A percentile compares a stretch with the other conserved stretches of the same genome.
Conservation (phyloP, 192 early-diverging fungal species). For the Allomyces javanicus region DNA sequence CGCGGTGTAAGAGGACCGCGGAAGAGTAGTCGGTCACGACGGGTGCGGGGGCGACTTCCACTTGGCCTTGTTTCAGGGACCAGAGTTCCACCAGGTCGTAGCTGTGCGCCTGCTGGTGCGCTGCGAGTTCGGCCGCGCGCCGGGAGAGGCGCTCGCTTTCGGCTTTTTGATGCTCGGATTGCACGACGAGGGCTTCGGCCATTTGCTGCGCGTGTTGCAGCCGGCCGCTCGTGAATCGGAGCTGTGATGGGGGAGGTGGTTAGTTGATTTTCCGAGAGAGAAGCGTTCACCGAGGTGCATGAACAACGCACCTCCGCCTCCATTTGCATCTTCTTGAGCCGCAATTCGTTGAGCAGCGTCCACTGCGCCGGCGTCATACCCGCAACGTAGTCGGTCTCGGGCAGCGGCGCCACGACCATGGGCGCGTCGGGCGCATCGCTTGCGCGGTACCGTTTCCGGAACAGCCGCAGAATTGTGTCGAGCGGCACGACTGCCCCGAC, state of each 20-base stretch:
- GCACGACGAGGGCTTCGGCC: slow-evolving; percentile 1
- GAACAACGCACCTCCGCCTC: background rate
- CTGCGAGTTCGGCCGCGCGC: slow-evolving; percentile 10
- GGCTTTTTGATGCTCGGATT: slow-evolving; percentile 10
- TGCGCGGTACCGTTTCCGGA: slow-evolving; percentile 13
- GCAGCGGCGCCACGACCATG: background rate
- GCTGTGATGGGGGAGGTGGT: too few species aligned
- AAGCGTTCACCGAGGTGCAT: too few species aligned
- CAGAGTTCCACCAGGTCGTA: slow-evolving; percentile 26
- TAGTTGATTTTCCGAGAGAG: too few species aligned
- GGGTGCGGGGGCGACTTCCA: slow-evolving; percentile 34
- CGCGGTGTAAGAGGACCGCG: slow-evolving; percentile 26
- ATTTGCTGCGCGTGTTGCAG: slow-evolving; percentile 13
- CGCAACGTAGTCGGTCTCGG: background rate
- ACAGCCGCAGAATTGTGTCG: slow-evolving; percentile 21
- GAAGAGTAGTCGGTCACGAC: slow-evolving; percentile 38
- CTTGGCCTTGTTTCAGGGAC: slow-evolving; percentile 37
- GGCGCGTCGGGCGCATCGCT: background rate
- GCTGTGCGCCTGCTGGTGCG: slow-evolving; percentile 7
- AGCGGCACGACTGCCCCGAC: slow-evolving; percentile 11
- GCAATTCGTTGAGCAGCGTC: background rate
- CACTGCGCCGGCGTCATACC: slow-evolving; percentile 1
- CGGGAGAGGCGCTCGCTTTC: slow-evolving; percentile 24
- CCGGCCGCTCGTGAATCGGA: background rate
- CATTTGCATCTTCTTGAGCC: background rate